phyloP scores from a whole-genome alignment of 163 green algal genomes.

The Scenedesmus sp. region DNA sequence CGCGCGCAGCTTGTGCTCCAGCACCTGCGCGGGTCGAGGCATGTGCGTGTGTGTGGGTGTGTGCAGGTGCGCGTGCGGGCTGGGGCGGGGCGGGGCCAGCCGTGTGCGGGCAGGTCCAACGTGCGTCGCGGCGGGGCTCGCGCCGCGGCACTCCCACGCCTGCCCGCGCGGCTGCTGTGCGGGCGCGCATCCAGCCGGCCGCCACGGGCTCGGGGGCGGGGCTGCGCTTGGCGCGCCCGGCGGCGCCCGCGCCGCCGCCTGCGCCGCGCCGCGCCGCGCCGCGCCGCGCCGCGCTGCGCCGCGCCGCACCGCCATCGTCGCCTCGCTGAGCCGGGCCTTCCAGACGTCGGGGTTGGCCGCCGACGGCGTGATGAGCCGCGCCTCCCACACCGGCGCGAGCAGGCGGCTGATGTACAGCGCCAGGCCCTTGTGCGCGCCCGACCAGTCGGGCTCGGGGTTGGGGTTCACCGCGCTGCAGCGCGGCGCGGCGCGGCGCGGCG shows the following conservation, averaged over 20 bases:
- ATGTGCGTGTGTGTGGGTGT: no score
- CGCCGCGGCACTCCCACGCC: neutral
- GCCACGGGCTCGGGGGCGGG: constrained; percentile 2
- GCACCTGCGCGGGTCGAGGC: constrained; percentile 46
- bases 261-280: neutral
- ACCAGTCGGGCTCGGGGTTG: constrained; percentile 71
- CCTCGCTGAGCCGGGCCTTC: constrained; percentile 32
- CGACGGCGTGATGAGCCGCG: constrained; percentile 39
- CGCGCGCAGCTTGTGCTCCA: constrained; percentile 67
- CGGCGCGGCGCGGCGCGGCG: no score
- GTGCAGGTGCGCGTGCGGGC: neutral
- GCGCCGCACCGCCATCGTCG: constrained; percentile 39
- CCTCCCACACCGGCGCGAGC: constrained; percentile 79
- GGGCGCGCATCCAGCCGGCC: constrained; percentile 4
- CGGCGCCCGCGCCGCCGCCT: neutral
- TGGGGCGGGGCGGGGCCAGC: no score
- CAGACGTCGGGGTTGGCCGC: constrained; percentile 14
- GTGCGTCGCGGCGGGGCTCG: neutral
- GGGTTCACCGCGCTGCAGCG: constrained; percentile 55
- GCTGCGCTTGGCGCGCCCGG: neutral
- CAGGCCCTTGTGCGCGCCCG: constrained; percentile 79
- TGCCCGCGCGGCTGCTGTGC: neutral
- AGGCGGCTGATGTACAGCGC: constrained; percentile 79
- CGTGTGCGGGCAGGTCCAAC: neutral
- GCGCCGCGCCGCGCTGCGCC: neutral